A percentile compares a stretch with the other conserved stretches of the same genome.
phyloP scores from a whole-genome alignment of 768 basidiomycete species.

The Termitomyces sp. region DNA sequence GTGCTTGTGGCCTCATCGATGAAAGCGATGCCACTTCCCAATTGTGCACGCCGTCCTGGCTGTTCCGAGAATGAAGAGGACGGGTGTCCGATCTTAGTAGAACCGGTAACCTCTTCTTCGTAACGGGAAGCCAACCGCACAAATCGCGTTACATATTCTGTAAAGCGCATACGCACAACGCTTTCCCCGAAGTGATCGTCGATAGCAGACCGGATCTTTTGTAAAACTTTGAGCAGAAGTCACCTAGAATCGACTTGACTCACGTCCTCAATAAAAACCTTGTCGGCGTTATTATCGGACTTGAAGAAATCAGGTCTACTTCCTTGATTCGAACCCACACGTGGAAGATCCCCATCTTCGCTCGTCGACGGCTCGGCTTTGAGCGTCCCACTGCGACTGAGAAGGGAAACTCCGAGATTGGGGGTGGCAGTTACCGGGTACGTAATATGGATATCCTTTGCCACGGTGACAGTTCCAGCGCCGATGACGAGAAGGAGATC shows the following conservation, averaged over 20 bases:
- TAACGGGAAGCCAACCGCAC: conserved; percentile 87
- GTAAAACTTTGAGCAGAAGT: conserved; percentile 1
- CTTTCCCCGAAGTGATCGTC: conserved; percentile 91
- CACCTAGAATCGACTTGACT: conserved; percentile 25
- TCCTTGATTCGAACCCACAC: conserved; percentile 52
- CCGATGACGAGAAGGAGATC: conserved; percentile 93
- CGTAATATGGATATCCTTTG: conserved; percentile 73
- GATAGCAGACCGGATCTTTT: conserved; percentile 79
- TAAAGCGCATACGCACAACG: conserved; percentile 82
- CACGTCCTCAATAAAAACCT: conserved; percentile 92
- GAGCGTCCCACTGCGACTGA: conserved; percentile 57
- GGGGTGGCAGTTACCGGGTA: conserved; percentile 44
- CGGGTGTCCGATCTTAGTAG: conserved; percentile 74
- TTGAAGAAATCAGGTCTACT: conserved; percentile 55
- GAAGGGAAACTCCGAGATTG: conserved; percentile 38
- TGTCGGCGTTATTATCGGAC: conserved; percentile 65
- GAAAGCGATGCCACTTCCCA: conserved; percentile 85
- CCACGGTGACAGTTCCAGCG: conserved; percentile 79
- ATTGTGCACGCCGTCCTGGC: conserved; percentile 38
- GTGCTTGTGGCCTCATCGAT: conserved; percentile 61
- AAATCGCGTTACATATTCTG: conserved; percentile 86
- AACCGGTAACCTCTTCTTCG: conserved; percentile 79
- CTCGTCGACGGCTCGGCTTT: conserved; percentile 64
- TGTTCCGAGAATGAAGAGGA: conserved; percentile 49
- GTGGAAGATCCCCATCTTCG: conserved; percentile 65